Percentiles rank a stretch among this genome's conserved stretches.
phyloP scores from a whole-genome alignment of 208 protist species.

The Leishmania aethiopica region DNA sequence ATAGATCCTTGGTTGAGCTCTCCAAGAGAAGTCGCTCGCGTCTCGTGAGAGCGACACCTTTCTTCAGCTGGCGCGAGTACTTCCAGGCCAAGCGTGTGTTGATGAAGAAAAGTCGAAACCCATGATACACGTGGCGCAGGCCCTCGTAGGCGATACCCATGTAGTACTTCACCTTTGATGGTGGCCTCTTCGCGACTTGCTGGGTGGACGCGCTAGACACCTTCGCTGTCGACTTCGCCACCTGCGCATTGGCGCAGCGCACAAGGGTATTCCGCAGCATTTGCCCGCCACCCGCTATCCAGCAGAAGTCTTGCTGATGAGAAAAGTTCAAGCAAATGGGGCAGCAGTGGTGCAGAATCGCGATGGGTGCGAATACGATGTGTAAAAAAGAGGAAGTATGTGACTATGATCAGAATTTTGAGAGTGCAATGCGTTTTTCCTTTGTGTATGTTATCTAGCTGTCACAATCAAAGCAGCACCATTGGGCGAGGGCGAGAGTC shows the following conservation, averaged over 20 bases:
- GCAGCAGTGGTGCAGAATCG: not conserved
- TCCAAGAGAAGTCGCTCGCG: slow-evolving; percentile 91
- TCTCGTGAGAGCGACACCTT: slow-evolving; percentile 83
- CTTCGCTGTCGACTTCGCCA: slow-evolving; percentile 17
- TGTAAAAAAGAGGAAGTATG: not conserved
- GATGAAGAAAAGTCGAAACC: slow-evolving; percentile 89
- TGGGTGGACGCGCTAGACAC: slow-evolving; percentile 15
- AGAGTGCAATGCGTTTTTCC: slow-evolving; percentile 4
- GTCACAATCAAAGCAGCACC: not conserved
- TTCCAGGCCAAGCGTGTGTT: slow-evolving; percentile 89
- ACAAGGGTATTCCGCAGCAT: slow-evolving; percentile 50
- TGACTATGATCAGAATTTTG: slow-evolving; percentile 1
- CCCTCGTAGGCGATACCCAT: slow-evolving; percentile 52
- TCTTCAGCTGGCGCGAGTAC: slow-evolving; percentile 85
- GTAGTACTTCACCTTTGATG: slow-evolving; percentile 42
- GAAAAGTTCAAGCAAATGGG: not conserved
- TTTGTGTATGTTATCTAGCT: slow-evolving; percentile 13
- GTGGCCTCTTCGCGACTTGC: slow-evolving; percentile 19
- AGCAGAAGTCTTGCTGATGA: slow-evolving; percentile 6
- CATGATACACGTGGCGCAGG: slow-evolving; percentile 86
- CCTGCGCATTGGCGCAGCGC: slow-evolving; percentile 29
- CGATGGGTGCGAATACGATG: not conserved
- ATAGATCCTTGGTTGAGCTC: slow-evolving; percentile 93
- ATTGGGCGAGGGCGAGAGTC: slow-evolving; percentile 20
- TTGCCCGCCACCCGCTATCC: slow-evolving; percentile 3